Base-by-base conservation (phyloP, 108 stramenopile species). In the Fragilaria crotonensis region DNA sequence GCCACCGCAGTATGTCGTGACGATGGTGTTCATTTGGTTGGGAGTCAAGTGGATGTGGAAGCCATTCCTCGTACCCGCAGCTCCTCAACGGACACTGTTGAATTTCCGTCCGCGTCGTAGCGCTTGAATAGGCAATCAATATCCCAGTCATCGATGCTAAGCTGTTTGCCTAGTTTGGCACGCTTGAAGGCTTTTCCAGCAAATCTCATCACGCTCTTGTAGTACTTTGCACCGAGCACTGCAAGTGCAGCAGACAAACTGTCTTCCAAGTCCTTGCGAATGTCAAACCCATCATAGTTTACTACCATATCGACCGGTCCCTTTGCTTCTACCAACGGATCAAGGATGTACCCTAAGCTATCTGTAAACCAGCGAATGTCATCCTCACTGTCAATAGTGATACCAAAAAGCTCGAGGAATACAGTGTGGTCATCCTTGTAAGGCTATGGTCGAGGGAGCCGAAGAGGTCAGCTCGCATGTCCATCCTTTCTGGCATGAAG, bases 381-480 rank as follows among this genome's bases (percentile, higher is more conserved):
- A 14, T 80, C 84, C 54, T 71, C 64, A 3, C 33, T 46, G 21
- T 68, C 54, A 1, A 85, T 60, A 18, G 66, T 71, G 30, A 85
- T 70, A 31, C 80, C 84, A 66, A 77, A 82, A 28, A 85, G 44
- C 48, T 82, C 68, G 26, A 85, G 52, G 53, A 71, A 85, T 33
- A 85, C 52, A 0, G 75, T 67, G 54, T 85, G 78, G 45, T 82
- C 76, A 11, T 54, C 59, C 4, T 63, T 0, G 31, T 69, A 60
- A 50, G 60, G 4, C 80, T 45, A 21, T 85, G 76, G 21, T 52
- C 54, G 27, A 81, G 57, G 5, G 67, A 63, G 21, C 84, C 80
- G 59, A 85, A 85, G 14, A 85, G 56, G 33, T 85, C 71, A 21
- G 36, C 25, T 20, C 59, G 23, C 2, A 73, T 52, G 25, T 70